These are phyloP conservation scores for Biscutella laevigata DNA, from an alignment of 441 rosid genomes.

Conservation along the genomic window DNA sequence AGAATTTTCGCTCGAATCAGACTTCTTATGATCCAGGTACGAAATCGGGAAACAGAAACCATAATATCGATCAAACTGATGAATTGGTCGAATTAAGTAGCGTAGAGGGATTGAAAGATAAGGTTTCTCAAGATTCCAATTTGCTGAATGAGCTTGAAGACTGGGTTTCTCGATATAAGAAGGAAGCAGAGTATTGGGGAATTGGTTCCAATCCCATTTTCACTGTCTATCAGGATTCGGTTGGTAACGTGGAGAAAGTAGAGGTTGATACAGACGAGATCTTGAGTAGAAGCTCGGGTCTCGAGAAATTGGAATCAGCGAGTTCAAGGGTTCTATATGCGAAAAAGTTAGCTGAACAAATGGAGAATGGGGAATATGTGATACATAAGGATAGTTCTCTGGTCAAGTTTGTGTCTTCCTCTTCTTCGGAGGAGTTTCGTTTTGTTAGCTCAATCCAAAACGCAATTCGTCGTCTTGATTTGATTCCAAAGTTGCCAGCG, in stretches of 20 bases:
- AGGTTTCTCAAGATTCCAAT: constrained; percentile 37
- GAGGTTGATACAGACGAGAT: constrained; percentile 55
- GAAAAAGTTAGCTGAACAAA: constrained; percentile 50
- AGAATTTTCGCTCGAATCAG: constrained; percentile 44
- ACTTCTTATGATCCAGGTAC: constrained; percentile 27
- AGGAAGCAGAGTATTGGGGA: constrained; percentile 70
- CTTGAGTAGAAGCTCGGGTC: constrained; percentile 32
- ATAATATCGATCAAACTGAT: constrained; percentile 12
- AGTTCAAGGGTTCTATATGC: constrained; percentile 45
- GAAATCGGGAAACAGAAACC: constrained; percentile 21
- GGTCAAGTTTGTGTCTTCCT: constrained; percentile 47
- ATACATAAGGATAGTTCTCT: constrained; percentile 59
- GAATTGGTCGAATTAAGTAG: constrained; percentile 15
- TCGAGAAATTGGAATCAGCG: constrained; percentile 27
- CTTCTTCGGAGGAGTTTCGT: constrained; percentile 26
- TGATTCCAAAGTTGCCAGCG: constrained; percentile 34
- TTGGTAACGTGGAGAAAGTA: constrained; percentile 58
- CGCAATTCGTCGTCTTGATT: constrained; percentile 29
- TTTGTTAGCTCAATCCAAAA: constrained; percentile 32
- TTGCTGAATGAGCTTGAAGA: constrained; percentile 48
- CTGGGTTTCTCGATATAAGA: constrained; percentile 54
- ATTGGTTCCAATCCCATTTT: constrained; percentile 60
- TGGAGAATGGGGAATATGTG: constrained; percentile 53
- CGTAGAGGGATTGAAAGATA: constrained; percentile 26
- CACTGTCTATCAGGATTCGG: constrained; percentile 41